A percentile compares a stretch with the other conserved stretches of the same genome.
These are phyloP conservation scores for Fusarium longipes DNA, from an alignment of 2,329 filamentous ascomycete species.

Conservation along the genomic window DNA sequence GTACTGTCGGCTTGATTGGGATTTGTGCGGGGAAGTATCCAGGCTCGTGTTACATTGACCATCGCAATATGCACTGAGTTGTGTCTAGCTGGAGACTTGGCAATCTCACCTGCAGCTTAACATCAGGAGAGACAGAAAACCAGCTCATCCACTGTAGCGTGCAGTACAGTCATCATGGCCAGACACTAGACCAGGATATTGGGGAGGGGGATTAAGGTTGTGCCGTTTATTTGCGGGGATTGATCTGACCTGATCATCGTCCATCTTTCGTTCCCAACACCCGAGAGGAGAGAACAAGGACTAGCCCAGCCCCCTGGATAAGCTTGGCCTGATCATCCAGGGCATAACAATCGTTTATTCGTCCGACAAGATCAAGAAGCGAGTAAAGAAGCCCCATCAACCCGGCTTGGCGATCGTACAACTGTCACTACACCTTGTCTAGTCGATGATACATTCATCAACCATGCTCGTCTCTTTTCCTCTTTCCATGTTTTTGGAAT, in stretches of 20 bases:
- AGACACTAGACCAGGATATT: not conserved
- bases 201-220: conserved; percentile 4
- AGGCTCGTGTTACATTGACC: not conserved
- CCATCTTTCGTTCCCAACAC: not conserved
- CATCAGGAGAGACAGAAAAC: conserved; percentile 17
- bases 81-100: not conserved
- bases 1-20: not conserved
- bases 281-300: not conserved
- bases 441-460: not conserved
- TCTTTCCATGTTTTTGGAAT: not conserved
- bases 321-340: conserved; percentile 10
- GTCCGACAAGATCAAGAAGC: not conserved
- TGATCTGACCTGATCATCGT: not conserved
- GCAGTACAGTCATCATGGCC: not conserved
- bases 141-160: not conserved
- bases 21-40: conserved; percentile 15
- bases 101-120: conserved; percentile 25
- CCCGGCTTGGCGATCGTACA: conserved; percentile 22
- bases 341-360: conserved; percentile 4
- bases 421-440: not conserved
- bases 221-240: conserved; percentile 19
- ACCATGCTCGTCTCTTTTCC: not conserved
- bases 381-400: not conserved
- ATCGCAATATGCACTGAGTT: not conserved
- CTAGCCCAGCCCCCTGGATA: not conserved